Evolutionary conservation across 495 filamentous ascomycete species (phyloP), one percentile per base, ranked within the genome.

Genomic region (Clohesyomyces aquaticus): DNA sequence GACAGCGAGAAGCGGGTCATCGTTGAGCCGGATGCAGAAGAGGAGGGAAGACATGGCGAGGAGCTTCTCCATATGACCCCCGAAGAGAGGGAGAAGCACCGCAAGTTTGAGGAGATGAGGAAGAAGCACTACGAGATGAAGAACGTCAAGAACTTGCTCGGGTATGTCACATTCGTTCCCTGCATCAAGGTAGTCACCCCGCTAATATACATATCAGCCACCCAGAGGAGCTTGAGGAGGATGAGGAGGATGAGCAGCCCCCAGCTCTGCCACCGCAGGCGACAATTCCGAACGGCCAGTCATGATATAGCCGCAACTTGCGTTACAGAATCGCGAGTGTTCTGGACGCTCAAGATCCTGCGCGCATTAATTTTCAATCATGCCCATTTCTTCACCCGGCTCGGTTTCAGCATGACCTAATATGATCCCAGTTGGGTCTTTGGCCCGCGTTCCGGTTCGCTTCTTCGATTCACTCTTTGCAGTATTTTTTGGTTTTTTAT

Each of bases 81-180:
- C 35, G 93, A 96, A 75, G 92, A 94, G 67, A 77, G 78, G 60
- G 91, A 90, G 79, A 96, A 96, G 79, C 94, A 98, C 72, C 83
- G 83, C 62, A 83, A 88, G 74, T 98, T 98, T 71, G 93, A 96
- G 78, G 81, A 89, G 77, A 82, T 91, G 80, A 82, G 94, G 74
- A 96, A 91, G 84, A 91, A 85, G 77, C 94, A 98, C 75, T 98
- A 98, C 74, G 95, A 98, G 81, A 98, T 98, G 95, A 91, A 85
- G 81, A 88, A 94, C 72, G 91, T 98, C 22, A 96, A 93, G 66
- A 83, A 87, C 69, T 76, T 98, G 57, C 82, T 98, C 63, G 94
- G 91, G 88, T 89, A 43, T 16, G 51, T 50, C 38, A 21, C n/a
- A 16, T 35, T 16, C 0, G 9, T 16, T 32, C n/a, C 28, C 3